Evolutionary conservation across 2,329 filamentous ascomycete genomes (phyloP).

Genomic region (Epichloe coenophiala): DNA sequence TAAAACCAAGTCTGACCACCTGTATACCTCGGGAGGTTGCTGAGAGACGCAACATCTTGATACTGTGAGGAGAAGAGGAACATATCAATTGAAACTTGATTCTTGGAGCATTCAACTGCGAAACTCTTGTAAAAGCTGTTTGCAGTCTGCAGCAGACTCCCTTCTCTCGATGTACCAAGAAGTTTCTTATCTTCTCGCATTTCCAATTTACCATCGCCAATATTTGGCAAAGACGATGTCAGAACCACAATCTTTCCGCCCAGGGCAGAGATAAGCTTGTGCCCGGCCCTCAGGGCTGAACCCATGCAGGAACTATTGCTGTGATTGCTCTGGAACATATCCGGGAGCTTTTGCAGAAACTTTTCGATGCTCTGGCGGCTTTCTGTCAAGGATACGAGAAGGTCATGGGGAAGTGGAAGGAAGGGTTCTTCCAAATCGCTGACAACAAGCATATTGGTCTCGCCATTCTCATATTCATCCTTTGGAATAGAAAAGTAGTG

Average conservation of each 20-base stretch:
- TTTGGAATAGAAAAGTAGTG: conserved; percentile 94
- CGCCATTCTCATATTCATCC: conserved; percentile 70
- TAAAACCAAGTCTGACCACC: conserved; percentile 98
- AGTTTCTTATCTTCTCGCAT: conserved; percentile 95
- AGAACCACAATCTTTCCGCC: conserved; percentile 92
- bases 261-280: conserved; percentile 88
- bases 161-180: conserved; percentile 87
- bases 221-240: conserved; percentile 77
- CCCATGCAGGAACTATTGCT: conserved; percentile 89
- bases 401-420: conserved; percentile 80
- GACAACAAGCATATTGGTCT: conserved; percentile 84
- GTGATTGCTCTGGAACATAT: conserved; percentile 94
- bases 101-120: conserved; percentile 96
- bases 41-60: conserved; percentile 91
- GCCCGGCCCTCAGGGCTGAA: conserved; percentile 78
- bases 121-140: conserved; percentile 99
- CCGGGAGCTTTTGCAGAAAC: conserved; percentile 80
- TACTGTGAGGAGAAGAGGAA: conserved; percentile 94
- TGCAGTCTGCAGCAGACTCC: conserved; percentile 68
- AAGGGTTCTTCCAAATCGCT: conserved; percentile 95
- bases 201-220: conserved; percentile 80
- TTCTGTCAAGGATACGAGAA: conserved; percentile 79
- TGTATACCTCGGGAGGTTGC: conserved; percentile 89
- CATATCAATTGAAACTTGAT: conserved; percentile 97
- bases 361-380: conserved; percentile 82